Evolutionary conservation across 345 rosid genomes (phyloP), one percentile per base, ranked within the genome.

Genomic region (Eucalyptus erythrocorys): DNA sequence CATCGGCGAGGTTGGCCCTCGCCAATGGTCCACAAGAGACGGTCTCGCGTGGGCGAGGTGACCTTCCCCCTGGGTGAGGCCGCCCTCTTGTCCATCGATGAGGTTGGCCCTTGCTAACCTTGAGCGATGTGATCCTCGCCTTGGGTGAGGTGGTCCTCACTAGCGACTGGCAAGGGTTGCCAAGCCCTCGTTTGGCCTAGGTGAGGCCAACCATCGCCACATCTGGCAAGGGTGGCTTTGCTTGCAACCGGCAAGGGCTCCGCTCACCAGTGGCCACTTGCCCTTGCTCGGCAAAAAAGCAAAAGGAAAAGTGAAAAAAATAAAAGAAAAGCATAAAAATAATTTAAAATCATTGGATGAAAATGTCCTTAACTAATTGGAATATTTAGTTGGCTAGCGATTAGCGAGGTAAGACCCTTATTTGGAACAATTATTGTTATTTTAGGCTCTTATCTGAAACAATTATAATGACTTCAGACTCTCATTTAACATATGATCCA

Each of bases 61-160:
- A 51, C 57, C 57, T 51, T 51, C 5, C 57, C 55, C 24, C 0
- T 3, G 0, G 57, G 24, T 19, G 24, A 51, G 57, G 24, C 4
- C 0, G 0, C 57, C 24, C 24, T 51, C 19, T 0, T 0, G 2
- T 51, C 57, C 0, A 51, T 51, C 0, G 5, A 2, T 2, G 2
- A 51, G 57, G 26, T 21, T 51, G 26, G 57, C 57, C 57, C 57
- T 51, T 1, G 2, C 26, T 51, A 51, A 10, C 19, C 21, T 1
- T 8, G 2, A 51, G 57, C 21, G 10, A 51, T 24, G 22, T 1
- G 57, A 51, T 26, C 57, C 57, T 51, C 0, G 2, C 26, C 57
- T 5, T 51, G 4, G 57, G 10, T 51, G 26, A 51, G 57, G 4
- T 0, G 7, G 4, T 5, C 26, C 57, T 51, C 0, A 2, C 57